Evolutionary conservation across 2,329 filamentous ascomycete species (phyloP).

Genomic region (Ilyonectria sp.): DNA sequence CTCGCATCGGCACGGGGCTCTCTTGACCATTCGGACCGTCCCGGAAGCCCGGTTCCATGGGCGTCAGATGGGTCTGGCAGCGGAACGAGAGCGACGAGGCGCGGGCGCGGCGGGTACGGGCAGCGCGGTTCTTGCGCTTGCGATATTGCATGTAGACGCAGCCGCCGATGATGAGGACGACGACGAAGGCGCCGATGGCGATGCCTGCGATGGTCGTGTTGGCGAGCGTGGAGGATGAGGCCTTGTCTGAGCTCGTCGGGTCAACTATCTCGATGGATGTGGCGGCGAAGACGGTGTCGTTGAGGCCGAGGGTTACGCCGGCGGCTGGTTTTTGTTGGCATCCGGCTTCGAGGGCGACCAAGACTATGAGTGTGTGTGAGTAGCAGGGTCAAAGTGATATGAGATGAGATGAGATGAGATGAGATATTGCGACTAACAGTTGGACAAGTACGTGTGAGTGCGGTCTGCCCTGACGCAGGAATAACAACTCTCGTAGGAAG

Average conservation of each 20-base stretch:
- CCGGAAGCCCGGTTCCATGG: conserved; percentile 39
- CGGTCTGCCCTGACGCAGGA: conserved; percentile 62
- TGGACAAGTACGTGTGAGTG: conserved; percentile 62
- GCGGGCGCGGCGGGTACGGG: conserved; percentile 20
- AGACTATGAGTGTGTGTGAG: conserved; percentile 53
- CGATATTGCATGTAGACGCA: conserved; percentile 62
- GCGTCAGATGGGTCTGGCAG: conserved; percentile 60
- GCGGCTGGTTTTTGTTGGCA: conserved; percentile 63
- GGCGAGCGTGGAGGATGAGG: conserved; percentile 46
- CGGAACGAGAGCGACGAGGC: conserved; percentile 66
- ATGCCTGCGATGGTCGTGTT: conserved; percentile 62
- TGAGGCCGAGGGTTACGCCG: conserved; percentile 57
- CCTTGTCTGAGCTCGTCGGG: conserved; percentile 44
- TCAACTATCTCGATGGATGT: conserved; percentile 52
- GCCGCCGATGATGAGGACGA: conserved; percentile 56
- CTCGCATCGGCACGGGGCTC: conserved; percentile 32
- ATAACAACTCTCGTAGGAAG: conserved; percentile 58
- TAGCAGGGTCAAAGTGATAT: background rate
- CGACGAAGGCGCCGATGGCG: conserved; percentile 56
- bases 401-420: no score
- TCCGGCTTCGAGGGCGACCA: conserved; percentile 66
- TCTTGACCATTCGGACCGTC: conserved; percentile 25
- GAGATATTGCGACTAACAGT: conserved; percentile 58
- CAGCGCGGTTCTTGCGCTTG: conserved; percentile 57
- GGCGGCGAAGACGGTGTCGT: conserved; percentile 62